Base-by-base conservation (phyloP, 1,284 basidiomycete genomes). In the Sanghuangporus weigelae region DNA sequence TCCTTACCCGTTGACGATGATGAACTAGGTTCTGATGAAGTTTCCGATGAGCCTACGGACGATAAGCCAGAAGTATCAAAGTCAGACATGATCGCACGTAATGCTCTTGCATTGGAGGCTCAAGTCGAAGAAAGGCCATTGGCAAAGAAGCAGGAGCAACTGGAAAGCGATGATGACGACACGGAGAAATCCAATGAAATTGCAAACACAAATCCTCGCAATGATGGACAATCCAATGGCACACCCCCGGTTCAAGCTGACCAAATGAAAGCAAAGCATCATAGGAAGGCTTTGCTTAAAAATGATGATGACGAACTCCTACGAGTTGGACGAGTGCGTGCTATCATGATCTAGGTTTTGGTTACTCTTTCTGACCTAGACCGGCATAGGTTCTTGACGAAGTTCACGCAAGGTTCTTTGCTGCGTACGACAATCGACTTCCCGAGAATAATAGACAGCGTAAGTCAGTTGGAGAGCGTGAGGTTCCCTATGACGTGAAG, bases 301-400 rank as follows among this genome's bases (percentile, higher is more conserved):
- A 92, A 95, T 65, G 85, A 95, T 67, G 96, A 99, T 73, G 72
- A 73, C n/a, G 96, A 99, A 76, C 81, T 99, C 54, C 77, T 80
- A 14, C 81, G 96, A 19, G 79, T 98, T 11, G 81, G 84, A 63
- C 81, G 81, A 72, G 95, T 94, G 69, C 66, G 83, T 66, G 23
- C 55, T 63, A 46, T 46, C 50, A 14, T 19, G 51, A 53, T 66
- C 48, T 51, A 42, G 38, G 23, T 12, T 16, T 8, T 46, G 59
- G 14, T 60, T 66, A 12, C 38, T 2, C 16, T 23, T 57, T 26
- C 21, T 50, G 38, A 69, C n/a, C 65, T 49, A 31, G 70, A 54
- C 38, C 10, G 57, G 42, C 56, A 11, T 70, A 94, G 91, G 80
- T 97, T 26, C 77, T 98, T 55, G 81, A 84, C 55, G 82, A 89